These are phyloP conservation scores for Parachlorella kessleri DNA, from an alignment of 139 green algal genomes.

Conservation along the genomic window DNA sequence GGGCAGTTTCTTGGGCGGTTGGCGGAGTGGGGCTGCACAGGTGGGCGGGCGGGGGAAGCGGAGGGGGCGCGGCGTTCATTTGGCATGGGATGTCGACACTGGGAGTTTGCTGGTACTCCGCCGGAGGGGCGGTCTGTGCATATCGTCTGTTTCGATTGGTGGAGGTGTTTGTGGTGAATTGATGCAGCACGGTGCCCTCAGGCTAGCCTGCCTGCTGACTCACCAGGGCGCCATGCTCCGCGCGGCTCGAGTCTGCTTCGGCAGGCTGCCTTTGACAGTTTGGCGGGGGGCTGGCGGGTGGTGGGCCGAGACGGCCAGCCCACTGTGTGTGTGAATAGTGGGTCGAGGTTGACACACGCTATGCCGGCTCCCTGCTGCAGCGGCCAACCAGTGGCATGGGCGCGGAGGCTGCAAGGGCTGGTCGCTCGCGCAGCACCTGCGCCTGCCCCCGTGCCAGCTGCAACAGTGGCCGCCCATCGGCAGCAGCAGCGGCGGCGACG, in stretches of 20 bases:
- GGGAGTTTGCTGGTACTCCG: not conserved
- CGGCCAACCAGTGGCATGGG: conserved; percentile 7
- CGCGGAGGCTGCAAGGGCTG: conserved; percentile 32
- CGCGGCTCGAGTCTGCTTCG: not conserved
- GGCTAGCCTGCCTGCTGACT: too few species aligned
- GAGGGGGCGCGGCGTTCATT: too few species aligned
- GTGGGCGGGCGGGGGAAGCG: not conserved
- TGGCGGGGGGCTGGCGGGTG: not conserved
- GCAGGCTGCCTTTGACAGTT: not conserved
- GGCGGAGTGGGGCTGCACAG: conserved; percentile 50
- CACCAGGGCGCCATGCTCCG: not conserved
- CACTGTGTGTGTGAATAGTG: not conserved
- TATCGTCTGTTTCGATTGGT: too few species aligned
- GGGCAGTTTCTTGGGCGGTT: conserved; percentile 64
- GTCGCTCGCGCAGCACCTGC: not conserved
- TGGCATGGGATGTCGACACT: not conserved
- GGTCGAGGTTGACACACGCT: not conserved
- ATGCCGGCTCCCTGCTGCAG: not conserved
- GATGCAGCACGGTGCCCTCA: too few species aligned
- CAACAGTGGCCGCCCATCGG: not conserved
- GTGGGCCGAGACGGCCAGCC: not conserved
- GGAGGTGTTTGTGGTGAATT: too few species aligned
- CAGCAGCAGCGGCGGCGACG: not conserved
- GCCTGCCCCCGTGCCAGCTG: not conserved
- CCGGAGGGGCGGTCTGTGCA: not conserved